Percentiles rank a stretch among this genome's conserved stretches.
Conservation (phyloP, 495 filamentous ascomycete genomes). For the Penicillium coffeae region DNA sequence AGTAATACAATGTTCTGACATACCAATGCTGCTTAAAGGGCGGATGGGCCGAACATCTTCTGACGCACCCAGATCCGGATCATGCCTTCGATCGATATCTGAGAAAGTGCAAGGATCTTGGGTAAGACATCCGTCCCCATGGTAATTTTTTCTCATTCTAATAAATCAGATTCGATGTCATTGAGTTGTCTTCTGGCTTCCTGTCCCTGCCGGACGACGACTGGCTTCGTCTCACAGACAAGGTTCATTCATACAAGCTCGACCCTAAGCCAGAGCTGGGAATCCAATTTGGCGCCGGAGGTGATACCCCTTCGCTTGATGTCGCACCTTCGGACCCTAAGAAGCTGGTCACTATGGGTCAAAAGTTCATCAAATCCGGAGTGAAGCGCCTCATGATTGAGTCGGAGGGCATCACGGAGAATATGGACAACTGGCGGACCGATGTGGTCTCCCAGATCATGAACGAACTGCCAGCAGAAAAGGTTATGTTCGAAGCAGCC, state of each 20-base stretch:
- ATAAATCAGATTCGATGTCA: slow-evolving; percentile 47
- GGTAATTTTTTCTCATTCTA: no score
- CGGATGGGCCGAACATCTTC: slow-evolving; percentile 55
- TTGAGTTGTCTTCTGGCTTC: slow-evolving; percentile 54
- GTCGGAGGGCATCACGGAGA: slow-evolving; percentile 61
- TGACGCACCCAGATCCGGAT: slow-evolving; percentile 42
- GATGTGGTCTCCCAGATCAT: slow-evolving; percentile 55
- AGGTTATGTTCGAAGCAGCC: slow-evolving; percentile 61
- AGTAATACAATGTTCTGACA: not conserved
- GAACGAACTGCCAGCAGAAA: slow-evolving; percentile 50
- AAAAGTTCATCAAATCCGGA: slow-evolving; percentile 49
- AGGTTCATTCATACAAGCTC: slow-evolving; percentile 48
- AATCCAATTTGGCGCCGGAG: slow-evolving; percentile 59
- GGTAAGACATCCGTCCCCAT: no score
- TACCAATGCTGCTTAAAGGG: slow-evolving; percentile 23
- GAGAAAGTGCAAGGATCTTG: slow-evolving; percentile 46
- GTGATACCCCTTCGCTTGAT: slow-evolving; percentile 48
- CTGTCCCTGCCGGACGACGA: slow-evolving; percentile 52
- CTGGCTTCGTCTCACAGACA: slow-evolving; percentile 54
- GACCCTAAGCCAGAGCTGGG: slow-evolving; percentile 58
- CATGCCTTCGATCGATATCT: slow-evolving; percentile 51
- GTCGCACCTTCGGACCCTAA: slow-evolving; percentile 51
- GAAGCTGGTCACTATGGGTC: slow-evolving; percentile 48
- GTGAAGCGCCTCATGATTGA: slow-evolving; percentile 60
- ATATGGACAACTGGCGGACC: slow-evolving; percentile 53